Evolutionary conservation across 2,329 filamentous ascomycete species (phyloP), one percentile per base, ranked within the genome.

Genomic region (Fusarium robinianum): DNA sequence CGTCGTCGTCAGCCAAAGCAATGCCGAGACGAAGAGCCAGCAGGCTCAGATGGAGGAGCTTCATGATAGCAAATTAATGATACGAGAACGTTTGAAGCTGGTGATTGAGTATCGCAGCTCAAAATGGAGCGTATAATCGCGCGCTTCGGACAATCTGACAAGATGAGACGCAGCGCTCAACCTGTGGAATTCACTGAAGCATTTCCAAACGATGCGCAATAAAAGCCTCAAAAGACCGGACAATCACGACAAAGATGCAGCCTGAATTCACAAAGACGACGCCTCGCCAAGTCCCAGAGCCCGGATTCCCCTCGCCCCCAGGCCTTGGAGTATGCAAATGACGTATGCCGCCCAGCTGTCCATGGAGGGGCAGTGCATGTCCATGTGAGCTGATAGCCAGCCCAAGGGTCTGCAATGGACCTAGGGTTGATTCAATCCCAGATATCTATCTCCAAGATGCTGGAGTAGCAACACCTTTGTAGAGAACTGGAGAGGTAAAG

Each of bases 291-390:
- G 48, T 42, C 39, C 36, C 16, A 26, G 39, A 56, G 45, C 52
- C 35, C 53, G 34, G 41, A 39, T 51, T 51, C 40, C 32, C 16
- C 27, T 14, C 41, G 34, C 33, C 6, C 5, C 9, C 8, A 42
- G 49, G 41, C 53, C 53, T 56, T 55, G 53, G 49, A 56, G 56
- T 27, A 24, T 48, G 26, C 46, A 36, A 46, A 56, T 55, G 53
- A 55, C 53, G 53, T 55, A 55, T 43, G 35, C 19, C 31, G 7
- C 8, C 31, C 31, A 37, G 17, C 40, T 24, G 25, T 52, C 45
- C 53, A 56, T 56, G 44, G 52, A 17, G 37, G 45, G 15, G 44
- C 32, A 43, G 49, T 45, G 53, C 49, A 56, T 32, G 34, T 32
- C 40, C 36, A 41, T 33, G 31, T 26, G 39, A 34, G 31, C 43